Evolutionary conservation across 2,329 filamentous ascomycete species (phyloP).

Genomic region (Hymenoscyphus fructigenus): DNA sequence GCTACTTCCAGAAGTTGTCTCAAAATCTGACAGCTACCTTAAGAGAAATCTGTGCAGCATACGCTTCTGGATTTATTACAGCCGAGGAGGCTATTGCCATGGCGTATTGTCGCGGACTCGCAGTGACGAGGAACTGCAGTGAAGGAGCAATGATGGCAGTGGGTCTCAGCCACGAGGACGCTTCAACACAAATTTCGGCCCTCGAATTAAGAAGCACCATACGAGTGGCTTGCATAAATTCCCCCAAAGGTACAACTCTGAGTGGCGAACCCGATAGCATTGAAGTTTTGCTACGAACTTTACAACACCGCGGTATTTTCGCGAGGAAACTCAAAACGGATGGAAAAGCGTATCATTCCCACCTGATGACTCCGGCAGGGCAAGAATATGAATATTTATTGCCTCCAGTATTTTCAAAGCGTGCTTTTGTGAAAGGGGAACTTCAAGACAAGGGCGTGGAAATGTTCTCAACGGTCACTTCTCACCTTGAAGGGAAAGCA

Average conservation of each 20-base stretch:
- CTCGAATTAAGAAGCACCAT: no score
- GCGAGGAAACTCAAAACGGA: constrained; percentile 22
- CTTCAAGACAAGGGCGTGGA: neutral
- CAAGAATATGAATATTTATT: constrained; percentile 23
- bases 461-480: neutral
- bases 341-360: constrained; percentile 42
- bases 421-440: neutral
- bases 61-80: neutral
- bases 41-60: neutral
- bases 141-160: neutral
- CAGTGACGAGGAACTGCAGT: neutral
- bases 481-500: neutral
- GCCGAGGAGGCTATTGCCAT: neutral
- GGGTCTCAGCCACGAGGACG: constrained; percentile 9
- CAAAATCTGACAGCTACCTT: neutral
- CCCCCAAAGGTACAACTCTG: constrained; percentile 30
- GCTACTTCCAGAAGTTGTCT: no score
- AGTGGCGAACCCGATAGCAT: constrained; percentile 14
- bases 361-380: constrained; percentile 32
- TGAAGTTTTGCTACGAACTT: neutral
- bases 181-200: no score
- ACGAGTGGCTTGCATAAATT: constrained; percentile 30
- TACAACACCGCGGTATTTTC: neutral
- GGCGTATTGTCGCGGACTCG: neutral
- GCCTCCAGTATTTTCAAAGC: neutral